Conservation (phyloP, 441 rosid species). For the Euphorbia corollata region DNA sequence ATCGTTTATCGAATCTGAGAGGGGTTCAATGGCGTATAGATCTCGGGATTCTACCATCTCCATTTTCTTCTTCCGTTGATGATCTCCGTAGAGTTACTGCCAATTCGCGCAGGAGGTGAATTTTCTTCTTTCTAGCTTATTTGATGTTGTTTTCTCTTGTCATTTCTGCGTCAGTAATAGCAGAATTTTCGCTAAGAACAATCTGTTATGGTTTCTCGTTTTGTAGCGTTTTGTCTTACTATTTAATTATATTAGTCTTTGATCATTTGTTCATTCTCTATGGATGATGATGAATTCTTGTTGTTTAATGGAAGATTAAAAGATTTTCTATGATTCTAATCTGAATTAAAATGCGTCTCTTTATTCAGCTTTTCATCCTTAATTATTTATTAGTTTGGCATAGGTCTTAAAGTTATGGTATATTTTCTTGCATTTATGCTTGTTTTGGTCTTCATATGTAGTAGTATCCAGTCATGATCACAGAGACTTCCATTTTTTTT, state of each 20-base stretch:
- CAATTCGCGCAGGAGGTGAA: constrained; percentile 76
- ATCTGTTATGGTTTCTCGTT: too few species aligned
- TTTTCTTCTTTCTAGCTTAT: not conserved
- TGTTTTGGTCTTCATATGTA: not conserved
- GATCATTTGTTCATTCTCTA: not conserved
- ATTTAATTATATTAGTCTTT: too few species aligned
- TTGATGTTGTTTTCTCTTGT: not conserved
- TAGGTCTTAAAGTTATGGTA: not conserved
- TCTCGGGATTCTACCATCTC: constrained; percentile 68
- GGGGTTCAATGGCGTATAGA: constrained; percentile 81
- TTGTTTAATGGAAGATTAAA: not conserved
- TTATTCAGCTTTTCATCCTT: not conserved
- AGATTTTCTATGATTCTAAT: not conserved
- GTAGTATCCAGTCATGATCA: not conserved
- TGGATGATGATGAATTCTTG: not conserved
- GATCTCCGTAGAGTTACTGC: constrained; percentile 80
- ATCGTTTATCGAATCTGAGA: constrained; percentile 55
- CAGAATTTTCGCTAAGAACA: not conserved
- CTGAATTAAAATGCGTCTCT: not conserved
- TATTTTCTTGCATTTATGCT: not conserved
- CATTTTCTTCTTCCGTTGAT: constrained; percentile 53
- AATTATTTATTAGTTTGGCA: not conserved
- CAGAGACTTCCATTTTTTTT: not conserved
- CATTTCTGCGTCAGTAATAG: not conserved
- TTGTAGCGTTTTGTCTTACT: too few species aligned